Evolutionary conservation across 352 stramenopile genomes (phyloP), one percentile per base, ranked within the genome.

Genomic region (Aphanomyces cochlioides): DNA sequence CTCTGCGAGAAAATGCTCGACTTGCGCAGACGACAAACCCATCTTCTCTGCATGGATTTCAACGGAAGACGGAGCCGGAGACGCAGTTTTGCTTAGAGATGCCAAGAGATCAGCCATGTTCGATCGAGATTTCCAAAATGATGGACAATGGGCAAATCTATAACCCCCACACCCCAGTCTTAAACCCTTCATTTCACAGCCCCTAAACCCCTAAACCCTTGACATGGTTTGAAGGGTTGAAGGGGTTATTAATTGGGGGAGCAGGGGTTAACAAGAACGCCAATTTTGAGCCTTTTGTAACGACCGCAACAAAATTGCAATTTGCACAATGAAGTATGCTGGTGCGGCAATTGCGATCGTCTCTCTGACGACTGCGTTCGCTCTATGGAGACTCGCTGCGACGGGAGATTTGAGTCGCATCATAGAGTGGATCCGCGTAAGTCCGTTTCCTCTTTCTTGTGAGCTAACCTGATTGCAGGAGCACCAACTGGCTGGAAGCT

Each of bases 361-460:
- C 28, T 28, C 28, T 28, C 28, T 28, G 28, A 28, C 28, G 28
- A 28, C 28, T 28, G 28, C 28, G 28, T 28, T 28, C 28, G 28
- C 28, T 28, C 28, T 50, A n/a, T 50, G 43, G 43, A 12, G 17
- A 12, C 43, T 50, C 43, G 10, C 43, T 50, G 43, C 43, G 10
- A 58, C 19, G 8, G 50, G 21, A 58, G 15, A 36, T 1, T 19
- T 58, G 8, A 28, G 78, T 43, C 61, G 69, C 39, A 47, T 82
- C 7, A 78, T 90, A 36, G 69, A 67, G 5, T 90, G 82, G 82
- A 76, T 88, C 17, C 79, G 76, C 72, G 76, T 81, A 68, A 1
- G 65, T 41, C 12, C 2, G 58, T 13, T 6, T 10, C 15, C 41
- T 48, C 17, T 10, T 50, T 47, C 7, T n/a, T 19, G 59, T 34